Conservation (phyloP, 2,329 filamentous ascomycete species). For the Cercospora berteroae region DNA sequence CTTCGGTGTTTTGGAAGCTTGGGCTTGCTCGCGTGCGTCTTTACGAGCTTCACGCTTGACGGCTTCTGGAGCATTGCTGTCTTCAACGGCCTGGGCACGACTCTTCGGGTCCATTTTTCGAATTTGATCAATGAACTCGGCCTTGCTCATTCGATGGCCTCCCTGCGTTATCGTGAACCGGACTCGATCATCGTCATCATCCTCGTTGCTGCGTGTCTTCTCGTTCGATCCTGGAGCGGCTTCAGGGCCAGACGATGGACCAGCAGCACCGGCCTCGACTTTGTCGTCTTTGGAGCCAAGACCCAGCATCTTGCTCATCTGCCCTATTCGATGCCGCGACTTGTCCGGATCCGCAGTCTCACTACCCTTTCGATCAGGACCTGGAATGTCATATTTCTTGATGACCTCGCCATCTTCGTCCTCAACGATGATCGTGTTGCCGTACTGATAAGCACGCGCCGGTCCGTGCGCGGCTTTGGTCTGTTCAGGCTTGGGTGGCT, state of each 20-base stretch:
- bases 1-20: slow-evolving; percentile 13
- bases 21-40: slow-evolving; percentile 40
- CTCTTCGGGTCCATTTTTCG: slow-evolving; percentile 68
- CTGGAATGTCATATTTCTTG: slow-evolving; percentile 75
- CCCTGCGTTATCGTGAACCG: slow-evolving; percentile 73
- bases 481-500: slow-evolving; percentile 36
- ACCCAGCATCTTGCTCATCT: slow-evolving; percentile 57
- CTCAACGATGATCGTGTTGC: slow-evolving; percentile 86
- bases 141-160: slow-evolving; percentile 74
- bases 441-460: slow-evolving; percentile 81
- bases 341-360: slow-evolving; percentile 24
- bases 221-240: slow-evolving; percentile 20
- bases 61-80: slow-evolving; percentile 47
- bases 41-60: slow-evolving; percentile 49
- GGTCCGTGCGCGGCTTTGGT: slow-evolving; percentile 61
- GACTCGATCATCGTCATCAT: slow-evolving; percentile 68
- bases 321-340: slow-evolving; percentile 47
- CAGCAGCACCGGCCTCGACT: slow-evolving; percentile 27
- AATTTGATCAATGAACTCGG: slow-evolving; percentile 74
- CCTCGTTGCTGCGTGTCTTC: slow-evolving; percentile 31
- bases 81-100: slow-evolving; percentile 51
- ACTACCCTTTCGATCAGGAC: slow-evolving; percentile 44
- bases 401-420: slow-evolving; percentile 84
- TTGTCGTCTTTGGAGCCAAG: slow-evolving; percentile 35
- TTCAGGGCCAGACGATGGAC: slow-evolving; percentile 11